Evolutionary conservation across 306 rosid genomes (phyloP), one percentile per base, ranked within the genome.

Genomic region (Canavalia gladiata): DNA sequence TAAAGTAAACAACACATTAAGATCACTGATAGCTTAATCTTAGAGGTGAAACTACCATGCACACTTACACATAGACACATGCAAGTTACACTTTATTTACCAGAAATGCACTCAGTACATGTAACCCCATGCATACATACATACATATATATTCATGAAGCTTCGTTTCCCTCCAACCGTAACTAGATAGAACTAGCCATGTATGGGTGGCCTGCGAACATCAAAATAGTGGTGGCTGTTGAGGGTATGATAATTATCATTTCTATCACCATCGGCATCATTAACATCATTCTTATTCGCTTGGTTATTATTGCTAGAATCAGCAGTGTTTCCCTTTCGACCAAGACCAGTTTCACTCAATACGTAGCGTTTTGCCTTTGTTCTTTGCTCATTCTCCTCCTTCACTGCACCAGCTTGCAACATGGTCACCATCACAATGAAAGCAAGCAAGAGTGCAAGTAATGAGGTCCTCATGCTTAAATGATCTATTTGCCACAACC

Each of bases 401-500:
- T 46, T 33, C 3, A 43, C 43, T 37, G 78, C 78, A 59, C 67
- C 73, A 29, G 47, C 78, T 59, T 80, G 29, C 18, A 72, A 2
- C 35, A 50, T 70, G 39, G n/a, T 70, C 45, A 47, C 29, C 11
- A 37, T 63, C 37, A 72, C 18, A 62, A 72, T 35, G 34, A 71
- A 35, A 13, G 55, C 45, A 10, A 71, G 25, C 64, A 50, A 8
- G 10, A 49, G 33, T 70, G 63, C 50, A 43, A 49, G 30, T 56
- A 56, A 43, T 7, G n/a, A 66, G 45, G 34, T 58, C 73, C 66
- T 80, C 84, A 50, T 80, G 64, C 56, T 47, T 35, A 30, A 64
- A 18, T 18, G 58, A 69, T 46, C 64, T 51, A 5, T 77, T 73
- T 59, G 8, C 77, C 28, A 55, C 56, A 67, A 66, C 75, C 76